A percentile compares a stretch with the other conserved stretches of the same genome.
These are phyloP conservation scores for Dichotomopilus funicola DNA, from an alignment of 2,329 filamentous ascomycete species.

Conservation along the genomic window DNA sequence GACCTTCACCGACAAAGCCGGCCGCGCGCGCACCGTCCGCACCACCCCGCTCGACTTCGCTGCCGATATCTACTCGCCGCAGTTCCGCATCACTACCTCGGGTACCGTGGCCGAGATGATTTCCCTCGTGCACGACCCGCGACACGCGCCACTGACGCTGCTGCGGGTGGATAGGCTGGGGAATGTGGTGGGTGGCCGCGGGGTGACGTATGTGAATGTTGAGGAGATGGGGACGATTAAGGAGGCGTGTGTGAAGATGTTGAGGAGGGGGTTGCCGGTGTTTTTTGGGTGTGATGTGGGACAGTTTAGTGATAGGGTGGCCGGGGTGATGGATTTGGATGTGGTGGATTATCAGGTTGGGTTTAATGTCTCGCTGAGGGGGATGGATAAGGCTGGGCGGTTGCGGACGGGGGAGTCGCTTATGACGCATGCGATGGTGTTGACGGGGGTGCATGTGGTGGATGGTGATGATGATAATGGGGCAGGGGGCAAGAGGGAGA, in stretches of 20 bases:
- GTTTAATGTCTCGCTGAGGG: constrained; percentile 61
- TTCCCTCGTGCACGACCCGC: constrained; percentile 78
- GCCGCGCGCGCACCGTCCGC: constrained; percentile 55
- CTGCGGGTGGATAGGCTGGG: constrained; percentile 73
- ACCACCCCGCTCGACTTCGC: constrained; percentile 68
- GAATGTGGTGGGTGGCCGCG: constrained; percentile 71
- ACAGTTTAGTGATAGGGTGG: constrained; percentile 57
- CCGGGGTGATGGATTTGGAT: constrained; percentile 73
- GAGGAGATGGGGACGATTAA: constrained; percentile 63
- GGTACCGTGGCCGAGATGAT: constrained; percentile 63
- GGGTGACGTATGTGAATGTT: constrained; percentile 63
- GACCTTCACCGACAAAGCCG: constrained; percentile 65
- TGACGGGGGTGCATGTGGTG: constrained; percentile 69
- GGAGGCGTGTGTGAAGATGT: constrained; percentile 65
- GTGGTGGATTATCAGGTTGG: constrained; percentile 75
- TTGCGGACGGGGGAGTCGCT: constrained; percentile 37
- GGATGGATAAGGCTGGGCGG: constrained; percentile 69
- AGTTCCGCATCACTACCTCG: constrained; percentile 48
- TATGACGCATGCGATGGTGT: constrained; percentile 1
- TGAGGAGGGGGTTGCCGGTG: constrained; percentile 69
- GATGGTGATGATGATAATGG: neutral
- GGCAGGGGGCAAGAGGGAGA: constrained; percentile 23
- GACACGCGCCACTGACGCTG: constrained; percentile 65
- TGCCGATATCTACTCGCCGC: constrained; percentile 53
- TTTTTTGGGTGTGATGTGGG: constrained; percentile 90